Evolutionary conservation across 2,329 filamentous ascomycete genomes (phyloP).

Genomic region (Gaeumannomyces tritici): DNA sequence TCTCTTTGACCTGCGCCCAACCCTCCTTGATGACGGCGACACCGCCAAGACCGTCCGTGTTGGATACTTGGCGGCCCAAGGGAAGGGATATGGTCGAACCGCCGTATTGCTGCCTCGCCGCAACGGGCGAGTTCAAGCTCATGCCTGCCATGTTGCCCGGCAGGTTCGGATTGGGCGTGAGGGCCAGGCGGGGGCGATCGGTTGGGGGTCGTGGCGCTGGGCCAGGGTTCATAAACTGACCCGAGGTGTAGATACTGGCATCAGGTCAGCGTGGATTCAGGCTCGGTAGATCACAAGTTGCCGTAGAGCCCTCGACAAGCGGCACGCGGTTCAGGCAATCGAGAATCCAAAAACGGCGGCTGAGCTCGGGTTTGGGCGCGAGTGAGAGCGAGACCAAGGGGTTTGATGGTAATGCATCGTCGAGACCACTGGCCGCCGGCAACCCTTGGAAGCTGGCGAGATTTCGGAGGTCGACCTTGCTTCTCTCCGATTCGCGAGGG

Average conservation of each 20-base stretch:
- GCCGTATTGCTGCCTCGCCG: slow-evolving; percentile 56
- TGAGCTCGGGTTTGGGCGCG: background rate
- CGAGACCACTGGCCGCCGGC: background rate
- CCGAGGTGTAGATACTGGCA: slow-evolving; percentile 45
- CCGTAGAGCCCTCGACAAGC: background rate
- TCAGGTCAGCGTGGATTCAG: background rate
- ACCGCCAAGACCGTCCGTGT: slow-evolving; percentile 55
- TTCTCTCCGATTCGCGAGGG: background rate
- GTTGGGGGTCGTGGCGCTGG: slow-evolving; percentile 85
- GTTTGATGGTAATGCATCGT: background rate
- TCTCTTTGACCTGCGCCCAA: slow-evolving; percentile 82
- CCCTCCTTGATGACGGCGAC: slow-evolving; percentile 72
- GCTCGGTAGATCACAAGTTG: background rate
- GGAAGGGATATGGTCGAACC: slow-evolving; percentile 65
- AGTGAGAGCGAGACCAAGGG: background rate
- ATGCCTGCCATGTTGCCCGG: slow-evolving; percentile 73
- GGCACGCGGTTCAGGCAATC: background rate
- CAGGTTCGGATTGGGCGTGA: slow-evolving; percentile 67
- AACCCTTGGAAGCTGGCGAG: background rate
- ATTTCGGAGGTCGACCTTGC: background rate
- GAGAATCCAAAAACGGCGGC: background rate
- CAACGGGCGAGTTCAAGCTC: slow-evolving; percentile 58
- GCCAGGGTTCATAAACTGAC: slow-evolving; percentile 91
- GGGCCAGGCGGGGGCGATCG: slow-evolving; percentile 70
- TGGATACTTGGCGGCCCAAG: slow-evolving; percentile 51